A percentile compares a stretch with the other conserved stretches of the same genome.
phyloP scores from a whole-genome alignment of 108 stramenopile genomes.

The Seminavis robusta region DNA sequence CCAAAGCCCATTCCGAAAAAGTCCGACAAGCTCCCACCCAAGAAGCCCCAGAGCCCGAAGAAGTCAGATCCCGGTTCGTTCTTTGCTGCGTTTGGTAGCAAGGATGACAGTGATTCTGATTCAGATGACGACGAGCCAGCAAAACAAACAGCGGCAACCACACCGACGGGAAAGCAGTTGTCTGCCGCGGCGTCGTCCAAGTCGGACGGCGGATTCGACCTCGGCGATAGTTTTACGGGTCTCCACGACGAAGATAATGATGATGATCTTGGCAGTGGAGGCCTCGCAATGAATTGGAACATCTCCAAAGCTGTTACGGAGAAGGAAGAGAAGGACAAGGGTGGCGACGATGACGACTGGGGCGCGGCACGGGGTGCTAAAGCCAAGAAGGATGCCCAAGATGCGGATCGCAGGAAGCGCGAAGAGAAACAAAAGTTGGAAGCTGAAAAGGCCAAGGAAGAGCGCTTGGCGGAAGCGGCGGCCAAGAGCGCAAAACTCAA shows the following conservation, averaged over 20 bases:
- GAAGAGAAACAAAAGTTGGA: slow-evolving; percentile 78
- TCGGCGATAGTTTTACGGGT: slow-evolving; percentile 40
- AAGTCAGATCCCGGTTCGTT: slow-evolving; percentile 43
- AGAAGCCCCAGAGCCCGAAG: no score
- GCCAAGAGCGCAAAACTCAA: slow-evolving; percentile 72
- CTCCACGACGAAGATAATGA: slow-evolving; percentile 60
- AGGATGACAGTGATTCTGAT: slow-evolving; percentile 78
- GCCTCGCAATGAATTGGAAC: slow-evolving; percentile 65
- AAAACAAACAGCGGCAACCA: not conserved
- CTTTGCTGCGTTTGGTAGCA: slow-evolving; percentile 72
- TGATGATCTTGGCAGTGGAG: slow-evolving; percentile 42
- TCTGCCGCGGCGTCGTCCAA: not conserved
- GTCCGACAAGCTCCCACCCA: slow-evolving; percentile 1
- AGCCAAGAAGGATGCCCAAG: slow-evolving; percentile 65
- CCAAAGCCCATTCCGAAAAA: slow-evolving; percentile 16
- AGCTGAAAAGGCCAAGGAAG: slow-evolving; percentile 64
- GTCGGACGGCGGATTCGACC: slow-evolving; percentile 19
- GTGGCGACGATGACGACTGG: slow-evolving; percentile 76
- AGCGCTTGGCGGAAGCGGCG: slow-evolving; percentile 74
- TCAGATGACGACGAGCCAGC: slow-evolving; percentile 35
- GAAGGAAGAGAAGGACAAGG: slow-evolving; percentile 35
- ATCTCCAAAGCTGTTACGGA: slow-evolving; percentile 44
- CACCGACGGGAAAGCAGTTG: slow-evolving; percentile 6
- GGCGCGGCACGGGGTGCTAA: slow-evolving; percentile 71
- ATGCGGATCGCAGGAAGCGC: slow-evolving; percentile 77